These are phyloP conservation scores for Xylaria sp. DNA, from an alignment of 2,329 filamentous ascomycete genomes.

Conservation along the genomic window DNA sequence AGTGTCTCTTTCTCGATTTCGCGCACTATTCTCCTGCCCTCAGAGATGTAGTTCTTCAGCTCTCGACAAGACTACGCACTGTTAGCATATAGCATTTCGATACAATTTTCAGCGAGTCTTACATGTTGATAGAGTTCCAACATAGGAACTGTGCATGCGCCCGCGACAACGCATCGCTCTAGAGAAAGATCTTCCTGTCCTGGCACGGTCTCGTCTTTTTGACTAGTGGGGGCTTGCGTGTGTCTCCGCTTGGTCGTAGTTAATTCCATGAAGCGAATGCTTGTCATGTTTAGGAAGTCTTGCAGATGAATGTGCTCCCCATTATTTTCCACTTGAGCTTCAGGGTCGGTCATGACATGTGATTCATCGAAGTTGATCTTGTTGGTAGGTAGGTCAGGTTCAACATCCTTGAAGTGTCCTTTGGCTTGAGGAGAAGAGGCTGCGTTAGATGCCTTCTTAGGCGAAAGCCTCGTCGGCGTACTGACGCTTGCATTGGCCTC, in stretches of 20 bases:
- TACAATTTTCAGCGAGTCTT: constrained; percentile 38
- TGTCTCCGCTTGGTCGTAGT: constrained; percentile 93
- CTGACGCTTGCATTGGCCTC: constrained; percentile 38
- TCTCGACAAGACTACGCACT: constrained; percentile 75
- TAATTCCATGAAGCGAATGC: constrained; percentile 97
- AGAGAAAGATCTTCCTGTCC: constrained; percentile 60
- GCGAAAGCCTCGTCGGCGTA: constrained; percentile 52
- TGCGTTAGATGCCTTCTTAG: constrained; percentile 45
- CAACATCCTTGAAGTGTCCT: constrained; percentile 57
- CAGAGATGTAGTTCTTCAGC: constrained; percentile 94
- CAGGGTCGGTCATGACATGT: constrained; percentile 43
- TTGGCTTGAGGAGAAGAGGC: constrained; percentile 59
- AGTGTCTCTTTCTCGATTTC: constrained; percentile 89
- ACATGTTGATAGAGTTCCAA: constrained; percentile 92
- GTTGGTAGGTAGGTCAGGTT: constrained; percentile 49
- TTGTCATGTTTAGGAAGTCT: constrained; percentile 92
- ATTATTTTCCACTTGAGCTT: constrained; percentile 52
- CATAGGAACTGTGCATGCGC: constrained; percentile 89
- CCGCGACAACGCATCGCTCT: constrained; percentile 82
- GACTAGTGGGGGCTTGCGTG: constrained; percentile 66
- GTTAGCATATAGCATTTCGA: constrained; percentile 31
- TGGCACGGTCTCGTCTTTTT: constrained; percentile 46
- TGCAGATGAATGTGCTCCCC: constrained; percentile 77
- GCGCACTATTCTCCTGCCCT: constrained; percentile 85
- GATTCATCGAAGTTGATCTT: constrained; percentile 50